These are phyloP conservation scores for Aspergillus pseudoterreus DNA, from an alignment of 2,329 filamentous ascomycete species.

Conservation along the genomic window DNA sequence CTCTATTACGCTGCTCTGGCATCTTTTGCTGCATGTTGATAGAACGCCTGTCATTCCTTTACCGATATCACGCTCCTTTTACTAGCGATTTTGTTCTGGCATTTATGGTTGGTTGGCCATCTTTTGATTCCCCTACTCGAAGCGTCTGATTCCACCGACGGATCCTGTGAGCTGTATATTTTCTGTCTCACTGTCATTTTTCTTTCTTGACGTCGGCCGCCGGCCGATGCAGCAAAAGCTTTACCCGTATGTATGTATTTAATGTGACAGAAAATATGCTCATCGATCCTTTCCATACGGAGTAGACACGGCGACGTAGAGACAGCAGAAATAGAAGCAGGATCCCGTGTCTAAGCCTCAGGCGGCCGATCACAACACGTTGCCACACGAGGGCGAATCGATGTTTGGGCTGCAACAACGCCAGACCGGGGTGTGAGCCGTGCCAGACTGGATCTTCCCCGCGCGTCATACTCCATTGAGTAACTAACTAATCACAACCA, in stretches of 20 bases:
- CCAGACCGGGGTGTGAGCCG: neutral
- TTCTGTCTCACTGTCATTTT: conserved; percentile 11
- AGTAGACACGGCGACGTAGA: no score
- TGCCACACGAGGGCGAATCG: no score
- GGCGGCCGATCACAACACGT: no score
- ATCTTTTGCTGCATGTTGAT: conserved; percentile 4
- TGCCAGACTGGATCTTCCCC: neutral
- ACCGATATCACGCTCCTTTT: conserved; percentile 15
- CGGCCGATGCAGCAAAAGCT: conserved; percentile 7
- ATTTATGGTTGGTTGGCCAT: conserved; percentile 17
- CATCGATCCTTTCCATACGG: neutral
- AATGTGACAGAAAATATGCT: conserved; percentile 19
- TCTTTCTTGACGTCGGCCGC: conserved; percentile 8
- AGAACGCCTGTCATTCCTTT: conserved; percentile 18
- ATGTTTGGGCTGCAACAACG: no score
- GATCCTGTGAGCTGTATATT: conserved; percentile 8
- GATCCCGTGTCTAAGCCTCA: neutral
- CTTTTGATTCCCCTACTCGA: conserved; percentile 18
- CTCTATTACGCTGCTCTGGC: neutral
- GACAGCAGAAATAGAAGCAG: neutral
- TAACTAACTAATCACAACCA: neutral
- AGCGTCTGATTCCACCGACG: conserved; percentile 13
- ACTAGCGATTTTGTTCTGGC: conserved; percentile 17
- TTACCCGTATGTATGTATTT: conserved; percentile 23
- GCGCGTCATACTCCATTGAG: neutral